Conservation (phyloP, 106 monocot genomes). For the Triglochin maritima region DNA sequence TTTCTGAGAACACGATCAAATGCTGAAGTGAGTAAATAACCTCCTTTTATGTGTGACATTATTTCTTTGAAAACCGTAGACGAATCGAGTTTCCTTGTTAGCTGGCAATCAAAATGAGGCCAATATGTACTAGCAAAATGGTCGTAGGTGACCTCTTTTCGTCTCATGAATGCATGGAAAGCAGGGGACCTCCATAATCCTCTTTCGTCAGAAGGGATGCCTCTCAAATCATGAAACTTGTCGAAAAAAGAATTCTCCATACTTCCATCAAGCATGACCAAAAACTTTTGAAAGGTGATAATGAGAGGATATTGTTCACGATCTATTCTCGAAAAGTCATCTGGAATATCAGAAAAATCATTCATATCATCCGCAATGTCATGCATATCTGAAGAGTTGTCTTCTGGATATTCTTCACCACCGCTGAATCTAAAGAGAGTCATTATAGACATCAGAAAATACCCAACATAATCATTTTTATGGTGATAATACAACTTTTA, state of each 20-base stretch:
- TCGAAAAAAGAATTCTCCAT: conserved; percentile 37
- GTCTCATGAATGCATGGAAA: conserved; percentile 24
- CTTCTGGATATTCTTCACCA: conserved; percentile 3
- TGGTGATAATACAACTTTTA: no score
- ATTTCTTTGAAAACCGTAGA: conserved; percentile 51
- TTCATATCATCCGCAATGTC: conserved; percentile 24
- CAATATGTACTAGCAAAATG: conserved; percentile 46
- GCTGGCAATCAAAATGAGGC: conserved; percentile 38
- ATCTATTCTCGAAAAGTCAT: conserved; percentile 28
- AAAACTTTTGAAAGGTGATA: conserved; percentile 46
- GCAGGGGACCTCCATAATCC: conserved; percentile 23
- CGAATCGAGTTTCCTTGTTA: conserved; percentile 51
- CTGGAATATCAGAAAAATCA: conserved; percentile 40
- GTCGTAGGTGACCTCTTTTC: conserved; percentile 44
- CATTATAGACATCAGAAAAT: neutral
- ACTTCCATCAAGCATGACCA: conserved; percentile 70
- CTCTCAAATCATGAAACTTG: conserved; percentile 21
- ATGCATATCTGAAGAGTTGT: conserved; percentile 22
- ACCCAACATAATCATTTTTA: neutral
- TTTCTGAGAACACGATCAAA: conserved; percentile 16
- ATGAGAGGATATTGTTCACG: conserved; percentile 35
- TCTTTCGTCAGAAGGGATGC: conserved; percentile 1
- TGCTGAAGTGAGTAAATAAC: neutral
- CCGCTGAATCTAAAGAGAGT: conserved; percentile 14
- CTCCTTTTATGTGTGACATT: conserved; percentile 70